Evolutionary conservation across 2,329 filamentous ascomycete species (phyloP).

Genomic region (Penicillium sp.): DNA sequence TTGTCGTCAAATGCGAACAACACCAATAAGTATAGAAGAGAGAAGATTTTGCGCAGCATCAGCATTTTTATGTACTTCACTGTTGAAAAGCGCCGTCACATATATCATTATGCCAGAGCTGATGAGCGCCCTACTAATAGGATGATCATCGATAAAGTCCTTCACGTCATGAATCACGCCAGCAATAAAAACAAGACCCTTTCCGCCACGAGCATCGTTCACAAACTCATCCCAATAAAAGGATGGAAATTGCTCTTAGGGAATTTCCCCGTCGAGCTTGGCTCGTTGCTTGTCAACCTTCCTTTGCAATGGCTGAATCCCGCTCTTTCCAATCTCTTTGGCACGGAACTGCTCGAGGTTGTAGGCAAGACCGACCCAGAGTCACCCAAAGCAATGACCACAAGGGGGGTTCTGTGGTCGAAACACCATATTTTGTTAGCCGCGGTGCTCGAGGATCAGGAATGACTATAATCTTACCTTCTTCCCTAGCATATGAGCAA

Average conservation of each 20-base stretch:
- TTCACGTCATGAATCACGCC: slow-evolving; percentile 84
- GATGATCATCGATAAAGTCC: slow-evolving; percentile 84
- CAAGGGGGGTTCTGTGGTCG: slow-evolving; percentile 79
- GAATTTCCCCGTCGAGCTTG: slow-evolving; percentile 81
- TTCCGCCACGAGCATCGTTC: slow-evolving; percentile 74
- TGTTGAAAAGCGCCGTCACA: slow-evolving; percentile 87
- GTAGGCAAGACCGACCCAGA: slow-evolving; percentile 81
- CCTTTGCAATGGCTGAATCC: slow-evolving; percentile 86
- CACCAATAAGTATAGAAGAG: slow-evolving; percentile 86
- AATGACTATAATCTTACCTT: not conserved
- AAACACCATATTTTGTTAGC: slow-evolving; percentile 66
- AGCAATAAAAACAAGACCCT: slow-evolving; percentile 74
- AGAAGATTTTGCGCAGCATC: slow-evolving; percentile 88
- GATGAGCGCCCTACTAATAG: slow-evolving; percentile 81
- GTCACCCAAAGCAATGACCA: slow-evolving; percentile 84
- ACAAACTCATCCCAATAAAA: slow-evolving; percentile 86
- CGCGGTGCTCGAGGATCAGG: too few relatives aligned
- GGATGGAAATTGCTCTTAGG: slow-evolving; percentile 81
- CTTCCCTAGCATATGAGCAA: slow-evolving; percentile 88
- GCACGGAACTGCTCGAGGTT: slow-evolving; percentile 87
- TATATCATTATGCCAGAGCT: slow-evolving; percentile 81
- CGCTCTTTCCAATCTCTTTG: slow-evolving; percentile 92
- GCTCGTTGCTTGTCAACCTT: slow-evolving; percentile 86
- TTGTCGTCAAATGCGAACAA: slow-evolving; percentile 76
- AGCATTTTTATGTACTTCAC: slow-evolving; percentile 85